Base-by-base conservation (phyloP, 345 rosid species). In the Eucalyptus cladocalyx region DNA sequence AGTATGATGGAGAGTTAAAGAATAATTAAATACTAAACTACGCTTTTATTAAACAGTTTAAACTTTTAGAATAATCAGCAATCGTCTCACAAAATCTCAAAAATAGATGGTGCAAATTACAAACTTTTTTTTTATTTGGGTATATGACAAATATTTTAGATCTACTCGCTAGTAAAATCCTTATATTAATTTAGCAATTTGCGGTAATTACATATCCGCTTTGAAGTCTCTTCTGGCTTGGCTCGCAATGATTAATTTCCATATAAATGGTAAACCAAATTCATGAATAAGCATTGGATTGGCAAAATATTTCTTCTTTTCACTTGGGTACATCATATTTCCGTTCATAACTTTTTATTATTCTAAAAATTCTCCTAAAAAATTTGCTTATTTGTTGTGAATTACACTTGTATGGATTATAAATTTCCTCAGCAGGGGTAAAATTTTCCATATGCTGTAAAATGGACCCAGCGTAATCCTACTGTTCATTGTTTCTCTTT, bases 21-120 rank as follows among this genome's bases (percentile, higher is more conserved):
- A 53, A 53, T 53, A 53, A 8, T 53, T 53, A 53, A 53, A 53
- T 21, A 53, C 2, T 53, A 53, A 3, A 53, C 58, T 21, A 1
- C 1, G 8, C 26, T 53, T 53, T 53, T 0, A 53, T 1, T 19
- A 53, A 0, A 53, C 0, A 53, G 1, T 4, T 53, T 53, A 19
- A 53, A 1, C 2, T 53, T 53, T 53, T 53, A 53, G 0, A 53
- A 53, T 21, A 53, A 53, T 1, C 2, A 7, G 0, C 0, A 7
- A 1, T 18, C 1, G 9, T 53, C 26, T 53, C 4, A 53, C 26
- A 53, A 53, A 53, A 53, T 53, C 5, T 53, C 26, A 24, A 56
- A n/a, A 34, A 32, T 1, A 67, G 80, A 67, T 8, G 11, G 1
- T 16, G 40, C 80, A 17, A 30, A 32, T 32, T n/a, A 8, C 40